A percentile compares a stretch with the other conserved stretches of the same genome.
Conservation (phyloP, 2,329 filamentous ascomycete genomes). For the Chaetomiaceae sp. region DNA sequence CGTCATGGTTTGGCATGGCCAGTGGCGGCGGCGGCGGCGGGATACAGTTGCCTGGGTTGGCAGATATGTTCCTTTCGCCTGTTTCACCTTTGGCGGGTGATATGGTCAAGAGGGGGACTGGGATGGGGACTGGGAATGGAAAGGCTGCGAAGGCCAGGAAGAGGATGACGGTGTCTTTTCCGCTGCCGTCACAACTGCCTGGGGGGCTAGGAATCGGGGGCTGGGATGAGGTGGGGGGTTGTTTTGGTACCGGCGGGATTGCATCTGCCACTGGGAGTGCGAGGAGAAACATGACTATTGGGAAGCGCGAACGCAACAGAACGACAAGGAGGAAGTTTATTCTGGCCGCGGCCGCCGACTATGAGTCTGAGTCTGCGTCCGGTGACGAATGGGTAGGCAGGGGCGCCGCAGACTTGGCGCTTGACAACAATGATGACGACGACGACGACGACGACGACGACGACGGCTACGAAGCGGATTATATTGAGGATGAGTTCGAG, state of each 20-base stretch:
- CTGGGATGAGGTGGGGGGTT: too few species aligned
- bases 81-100: not conserved
- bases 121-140: not conserved
- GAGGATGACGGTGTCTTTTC: too few species aligned
- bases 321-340: not conserved
- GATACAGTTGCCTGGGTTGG: slow-evolving; percentile 35
- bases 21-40: slow-evolving; percentile 17
- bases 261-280: too few species aligned
- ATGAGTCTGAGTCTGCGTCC: not conserved
- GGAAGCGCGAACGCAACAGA: too few species aligned
- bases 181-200: too few species aligned
- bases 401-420: not conserved
- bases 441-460: not conserved
- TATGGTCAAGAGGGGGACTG: not conserved
- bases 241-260: too few species aligned
- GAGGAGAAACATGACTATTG: too few species aligned
- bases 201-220: too few species aligned
- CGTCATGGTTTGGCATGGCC: slow-evolving; percentile 32
- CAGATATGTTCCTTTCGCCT: slow-evolving; percentile 18
- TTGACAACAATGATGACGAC: not conserved
- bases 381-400: not conserved
- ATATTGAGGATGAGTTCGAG: not conserved
- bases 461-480: slow-evolving; percentile 4
- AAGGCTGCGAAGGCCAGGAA: not conserved
- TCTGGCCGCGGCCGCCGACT: not conserved